These are phyloP conservation scores for Salix exigua DNA, from an alignment of 345 rosid genomes.

Conservation along the genomic window DNA sequence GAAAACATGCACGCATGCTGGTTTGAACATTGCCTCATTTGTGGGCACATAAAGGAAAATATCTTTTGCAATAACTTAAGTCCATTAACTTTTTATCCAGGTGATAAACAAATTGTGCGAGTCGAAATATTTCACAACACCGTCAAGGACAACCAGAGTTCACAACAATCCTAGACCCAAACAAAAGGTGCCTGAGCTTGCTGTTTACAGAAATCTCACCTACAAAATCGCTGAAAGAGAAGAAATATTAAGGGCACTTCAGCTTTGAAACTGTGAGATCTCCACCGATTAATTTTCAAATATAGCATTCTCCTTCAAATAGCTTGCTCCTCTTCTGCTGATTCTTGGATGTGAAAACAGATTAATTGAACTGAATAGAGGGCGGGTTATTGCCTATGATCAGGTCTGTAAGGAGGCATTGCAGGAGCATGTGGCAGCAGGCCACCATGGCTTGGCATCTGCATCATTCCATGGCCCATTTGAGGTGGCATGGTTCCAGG, in stretches of 20 bases:
- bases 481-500: conserved; percentile 50
- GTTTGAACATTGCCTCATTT: neutral
- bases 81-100: neutral
- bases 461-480: conserved; percentile 62
- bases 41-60: neutral
- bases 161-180: neutral
- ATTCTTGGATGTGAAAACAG: neutral
- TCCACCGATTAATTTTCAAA: neutral
- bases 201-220: neutral
- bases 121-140: neutral
- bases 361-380: neutral
- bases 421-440: conserved; percentile 28
- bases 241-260: neutral
- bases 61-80: neutral
- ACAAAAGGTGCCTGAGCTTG: neutral
- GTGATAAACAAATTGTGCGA: neutral
- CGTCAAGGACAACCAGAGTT: neutral
- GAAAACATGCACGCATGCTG: neutral
- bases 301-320: neutral
- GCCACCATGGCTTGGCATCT: conserved; percentile 37
- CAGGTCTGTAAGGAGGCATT: conserved; percentile 41
- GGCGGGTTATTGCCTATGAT: conserved; percentile 36
- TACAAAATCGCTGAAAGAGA: conserved; percentile 1
- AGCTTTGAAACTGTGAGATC: neutral
- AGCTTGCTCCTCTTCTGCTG: neutral